Percentiles rank a stretch among this genome's conserved stretches.
These are phyloP conservation scores for Aurantiochytrium sp. DNA, from an alignment of 108 stramenopile species.

Conservation along the genomic window DNA sequence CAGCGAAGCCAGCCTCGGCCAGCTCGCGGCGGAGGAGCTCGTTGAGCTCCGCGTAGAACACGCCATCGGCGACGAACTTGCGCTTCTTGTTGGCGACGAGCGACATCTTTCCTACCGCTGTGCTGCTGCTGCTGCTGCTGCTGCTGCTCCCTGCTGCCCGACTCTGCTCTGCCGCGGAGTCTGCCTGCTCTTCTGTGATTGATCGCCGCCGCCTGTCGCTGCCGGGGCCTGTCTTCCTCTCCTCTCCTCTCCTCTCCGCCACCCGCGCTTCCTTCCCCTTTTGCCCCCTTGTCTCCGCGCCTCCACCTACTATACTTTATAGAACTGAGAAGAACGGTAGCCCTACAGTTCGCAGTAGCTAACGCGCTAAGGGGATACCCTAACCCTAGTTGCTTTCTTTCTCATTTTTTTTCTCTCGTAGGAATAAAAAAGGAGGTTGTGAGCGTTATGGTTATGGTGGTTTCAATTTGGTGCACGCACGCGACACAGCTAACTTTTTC, in stretches of 20 bases:
- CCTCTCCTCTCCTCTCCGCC: too few species aligned
- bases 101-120: background rate
- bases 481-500: background rate
- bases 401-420: too few species aligned
- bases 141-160: too few species aligned
- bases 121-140: too few species aligned
- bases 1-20: constrained; percentile 96
- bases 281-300: too few species aligned
- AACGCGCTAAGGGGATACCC: background rate
- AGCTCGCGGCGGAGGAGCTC: constrained; percentile 93
- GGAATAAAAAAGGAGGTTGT: background rate
- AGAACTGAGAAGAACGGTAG: background rate
- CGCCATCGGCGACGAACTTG: constrained; percentile 99
- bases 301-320: fast-evolving
- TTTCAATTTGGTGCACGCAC: background rate
- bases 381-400: background rate
- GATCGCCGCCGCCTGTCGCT: too few species aligned
- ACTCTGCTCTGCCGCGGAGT: too few species aligned
- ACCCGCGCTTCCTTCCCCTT: too few species aligned
- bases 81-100: constrained; percentile 82
- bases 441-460: background rate
- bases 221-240: too few species aligned
- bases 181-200: too few species aligned
- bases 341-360: background rate
- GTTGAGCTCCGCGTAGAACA: constrained; percentile 98